These are phyloP conservation scores for Aspergillus eucalypticola DNA, from an alignment of 2,329 filamentous ascomycete species.

Conservation along the genomic window DNA sequence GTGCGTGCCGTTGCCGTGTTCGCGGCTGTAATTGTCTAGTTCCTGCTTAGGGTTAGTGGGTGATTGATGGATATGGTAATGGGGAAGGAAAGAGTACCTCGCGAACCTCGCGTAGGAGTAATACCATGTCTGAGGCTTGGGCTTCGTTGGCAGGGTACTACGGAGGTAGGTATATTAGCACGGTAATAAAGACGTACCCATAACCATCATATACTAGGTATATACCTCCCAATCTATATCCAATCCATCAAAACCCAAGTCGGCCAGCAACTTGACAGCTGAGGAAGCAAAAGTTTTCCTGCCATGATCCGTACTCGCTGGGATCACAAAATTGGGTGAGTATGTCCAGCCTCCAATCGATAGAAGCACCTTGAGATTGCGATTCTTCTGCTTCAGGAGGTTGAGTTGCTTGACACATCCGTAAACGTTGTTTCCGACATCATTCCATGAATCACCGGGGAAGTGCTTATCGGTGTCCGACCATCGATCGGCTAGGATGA, in stretches of 20 bases:
- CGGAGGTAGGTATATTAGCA: neutral
- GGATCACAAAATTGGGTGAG: constrained; percentile 71
- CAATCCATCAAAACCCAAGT: constrained; percentile 66
- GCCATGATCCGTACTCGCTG: constrained; percentile 60
- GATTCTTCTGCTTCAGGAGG: constrained; percentile 72
- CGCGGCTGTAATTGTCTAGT: constrained; percentile 44
- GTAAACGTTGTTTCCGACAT: constrained; percentile 70
- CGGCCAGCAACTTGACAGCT: constrained; percentile 71
- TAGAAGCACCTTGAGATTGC: constrained; percentile 75
- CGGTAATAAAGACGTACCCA: no score
- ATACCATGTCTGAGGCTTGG: constrained; percentile 39
- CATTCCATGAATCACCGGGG: constrained; percentile 64
- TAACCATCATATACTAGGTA: no score
- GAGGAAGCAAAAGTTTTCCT: constrained; percentile 66
- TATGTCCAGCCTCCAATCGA: constrained; percentile 83
- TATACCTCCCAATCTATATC: constrained; percentile 46
- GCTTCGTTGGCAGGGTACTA: constrained; percentile 36
- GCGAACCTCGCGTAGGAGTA: constrained; percentile 35
- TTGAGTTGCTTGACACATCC: constrained; percentile 77
- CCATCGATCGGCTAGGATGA: constrained; percentile 70
- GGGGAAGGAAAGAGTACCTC: constrained; percentile 24
- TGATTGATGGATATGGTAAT: no score
- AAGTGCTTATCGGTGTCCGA: constrained; percentile 72
- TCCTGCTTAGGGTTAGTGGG: constrained; percentile 27
- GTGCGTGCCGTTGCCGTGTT: constrained; percentile 41